Evolutionary conservation across 306 rosid genomes (phyloP).

Genomic region (Vachellia pachyceras): DNA sequence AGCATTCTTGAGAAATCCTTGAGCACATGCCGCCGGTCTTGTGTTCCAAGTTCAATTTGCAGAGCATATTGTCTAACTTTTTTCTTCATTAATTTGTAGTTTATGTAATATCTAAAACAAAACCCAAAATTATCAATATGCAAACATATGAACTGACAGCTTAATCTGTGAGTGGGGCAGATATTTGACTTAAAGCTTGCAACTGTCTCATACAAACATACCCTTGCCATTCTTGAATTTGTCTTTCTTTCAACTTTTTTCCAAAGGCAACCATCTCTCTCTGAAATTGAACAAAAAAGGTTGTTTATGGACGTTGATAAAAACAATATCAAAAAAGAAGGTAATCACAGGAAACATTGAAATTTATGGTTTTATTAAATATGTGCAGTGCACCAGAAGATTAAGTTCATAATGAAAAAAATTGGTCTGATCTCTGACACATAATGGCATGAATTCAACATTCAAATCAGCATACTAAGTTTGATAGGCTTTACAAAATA

Average conservation of each 20-base stretch:
- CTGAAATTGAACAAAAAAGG: slow-evolving; percentile 46
- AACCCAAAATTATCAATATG: slow-evolving; percentile 29
- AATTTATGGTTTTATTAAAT: slow-evolving; percentile 2
- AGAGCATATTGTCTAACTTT: slow-evolving; percentile 82
- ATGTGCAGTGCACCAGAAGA: background rate
- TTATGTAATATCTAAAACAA: slow-evolving; percentile 82
- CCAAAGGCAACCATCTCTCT: slow-evolving; percentile 95
- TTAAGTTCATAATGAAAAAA: background rate
- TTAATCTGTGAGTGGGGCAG: background rate
- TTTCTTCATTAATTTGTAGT: slow-evolving; percentile 96
- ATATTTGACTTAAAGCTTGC: background rate
- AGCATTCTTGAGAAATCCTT: slow-evolving; percentile 98
- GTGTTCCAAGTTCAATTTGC: slow-evolving; percentile 82
- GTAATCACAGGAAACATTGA: slow-evolving; percentile 6
- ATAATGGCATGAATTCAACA: slow-evolving; percentile 13
- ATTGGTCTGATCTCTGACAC: slow-evolving; percentile 5
- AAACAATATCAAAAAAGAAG: slow-evolving; percentile 5
- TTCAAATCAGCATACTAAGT: background rate
- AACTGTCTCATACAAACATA: slow-evolving; percentile 44
- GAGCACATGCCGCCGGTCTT: slow-evolving; percentile 82
- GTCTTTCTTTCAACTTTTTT: slow-evolving; percentile 94
- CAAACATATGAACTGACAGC: slow-evolving; percentile 24
- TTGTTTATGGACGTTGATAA: slow-evolving; percentile 24
- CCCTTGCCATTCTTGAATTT: slow-evolving; percentile 92
- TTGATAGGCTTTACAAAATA: background rate